A percentile compares a stretch with the other conserved stretches of the same genome.
phyloP scores from a whole-genome alignment of 768 basidiomycete species.

The Auricularia sp. region DNA sequence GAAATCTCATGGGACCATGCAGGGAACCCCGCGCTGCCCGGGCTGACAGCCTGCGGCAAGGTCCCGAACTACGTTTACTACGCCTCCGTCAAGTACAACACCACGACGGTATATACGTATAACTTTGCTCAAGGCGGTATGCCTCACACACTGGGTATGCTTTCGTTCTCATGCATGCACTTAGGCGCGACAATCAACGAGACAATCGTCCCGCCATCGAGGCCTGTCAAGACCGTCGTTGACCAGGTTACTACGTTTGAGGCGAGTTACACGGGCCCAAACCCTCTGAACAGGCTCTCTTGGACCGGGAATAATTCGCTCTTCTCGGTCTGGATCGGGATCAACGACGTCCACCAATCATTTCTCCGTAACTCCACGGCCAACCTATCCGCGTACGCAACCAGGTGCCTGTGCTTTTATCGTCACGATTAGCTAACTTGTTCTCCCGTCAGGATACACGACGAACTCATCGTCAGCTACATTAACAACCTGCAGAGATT shows the following conservation, averaged over 20 bases:
- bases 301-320: slow-evolving; percentile 50
- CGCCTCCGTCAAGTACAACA: slow-evolving; percentile 41
- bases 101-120: slow-evolving; percentile 44
- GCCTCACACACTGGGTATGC: slow-evolving; percentile 45
- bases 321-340: slow-evolving; percentile 61
- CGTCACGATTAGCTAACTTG: not conserved
- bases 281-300: slow-evolving; percentile 32
- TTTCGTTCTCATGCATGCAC: slow-evolving; percentile 34
- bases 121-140: slow-evolving; percentile 61
- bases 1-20: no score
- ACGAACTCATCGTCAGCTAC: slow-evolving; percentile 37
- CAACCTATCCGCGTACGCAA: slow-evolving; percentile 36
- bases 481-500: slow-evolving; percentile 41
- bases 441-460: slow-evolving; percentile 30
- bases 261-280: not conserved
- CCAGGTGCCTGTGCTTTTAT: no score
- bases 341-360: slow-evolving; percentile 55
- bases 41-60: slow-evolving; percentile 38
- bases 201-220: slow-evolving; percentile 28
- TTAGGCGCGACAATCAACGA: slow-evolving; percentile 39
- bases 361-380: slow-evolving; percentile 29
- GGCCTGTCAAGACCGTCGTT: slow-evolving; percentile 15
- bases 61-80: slow-evolving; percentile 48
- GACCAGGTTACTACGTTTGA: not conserved
- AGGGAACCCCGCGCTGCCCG: slow-evolving; percentile 39